Conservation (phyloP, 192 early-diverging fungal genomes). For the Coemansia sp. region DNA sequence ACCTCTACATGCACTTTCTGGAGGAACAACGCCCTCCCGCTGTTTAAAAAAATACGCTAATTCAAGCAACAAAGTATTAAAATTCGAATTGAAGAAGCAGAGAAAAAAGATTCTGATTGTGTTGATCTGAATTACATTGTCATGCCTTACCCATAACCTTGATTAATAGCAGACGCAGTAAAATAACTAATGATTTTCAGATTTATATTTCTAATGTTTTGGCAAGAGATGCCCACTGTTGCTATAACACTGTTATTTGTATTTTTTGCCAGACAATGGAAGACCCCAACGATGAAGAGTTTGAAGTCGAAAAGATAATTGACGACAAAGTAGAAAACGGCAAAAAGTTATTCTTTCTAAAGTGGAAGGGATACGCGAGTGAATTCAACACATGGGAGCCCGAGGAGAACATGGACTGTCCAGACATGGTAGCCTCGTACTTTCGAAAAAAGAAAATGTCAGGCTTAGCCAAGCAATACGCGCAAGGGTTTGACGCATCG, state of each 20-base stretch:
- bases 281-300: not conserved
- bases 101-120: not conserved
- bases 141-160: no score
- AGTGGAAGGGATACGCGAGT: constrained; percentile 36
- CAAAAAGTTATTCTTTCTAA: constrained; percentile 21
- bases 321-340: constrained; percentile 22
- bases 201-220: no score
- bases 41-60: no score
- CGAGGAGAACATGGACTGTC: constrained; percentile 31
- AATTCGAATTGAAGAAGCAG: not conserved
- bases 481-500: constrained; percentile 15
- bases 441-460: constrained; percentile 13
- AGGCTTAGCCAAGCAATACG: not conserved
- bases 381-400: constrained; percentile 52
- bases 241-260: not conserved
- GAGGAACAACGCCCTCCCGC: no score
- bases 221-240: no score
- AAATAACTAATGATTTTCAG: no score
- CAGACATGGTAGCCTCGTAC: constrained; percentile 17
- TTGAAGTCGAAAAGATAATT: constrained; percentile 38
- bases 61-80: not conserved
- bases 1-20: not conserved
- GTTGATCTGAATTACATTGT: no score
- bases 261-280: not conserved
- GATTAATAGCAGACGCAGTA: no score